Base-by-base conservation (phyloP, 2,329 filamentous ascomycete genomes). In the Hypoxylon sp. region DNA sequence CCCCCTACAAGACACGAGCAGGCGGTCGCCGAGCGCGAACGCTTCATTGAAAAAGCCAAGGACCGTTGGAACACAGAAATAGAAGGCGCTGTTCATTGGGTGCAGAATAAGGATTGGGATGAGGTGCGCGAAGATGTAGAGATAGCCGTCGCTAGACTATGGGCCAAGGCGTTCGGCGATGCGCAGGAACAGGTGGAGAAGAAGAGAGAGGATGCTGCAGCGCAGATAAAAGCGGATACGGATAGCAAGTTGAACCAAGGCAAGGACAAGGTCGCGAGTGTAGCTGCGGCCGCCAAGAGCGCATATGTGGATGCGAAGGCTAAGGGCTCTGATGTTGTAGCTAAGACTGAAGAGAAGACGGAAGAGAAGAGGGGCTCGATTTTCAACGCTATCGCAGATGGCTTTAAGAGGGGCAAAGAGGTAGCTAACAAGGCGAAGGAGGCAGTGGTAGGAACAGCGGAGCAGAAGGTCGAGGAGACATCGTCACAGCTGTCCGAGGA, bases 21-120 rank as follows among this genome's bases (percentile, higher is more conserved):
- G 42, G 83, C 85, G 51, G 82, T 83, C 39, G 80, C 86, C 57
- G 83, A 87, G 73, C 83, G 86, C 69, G 84, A 85, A 29, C 84
- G 85, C 52, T 81, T 92, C 54, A 77, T 89, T 59, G 91, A 94
- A 77, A 83, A 88, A 37, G 85, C 90, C 74, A 95, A 95, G 83
- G 90, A 92, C 75, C 84, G 88, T 67, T 95, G 92, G 92, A 95
- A 96, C 79, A 80, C 86, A 55, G 92, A 95, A 80, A 80, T 95
- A 37, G 87, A 91, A 78, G 84, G 84, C 67, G 85, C 90, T 57
- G 90, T 92, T 61, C 84, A 84, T 65, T 91, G 88, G 85, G 86
- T 88, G 63, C 88, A 94, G 80, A 84, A 81, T 35, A 89, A 86
- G 67, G 87, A 92, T 78, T 93, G 90, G 91, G 81, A 83, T 53